Evolutionary conservation across 441 rosid species (phyloP).

Genomic region (Pelargonium australe): DNA sequence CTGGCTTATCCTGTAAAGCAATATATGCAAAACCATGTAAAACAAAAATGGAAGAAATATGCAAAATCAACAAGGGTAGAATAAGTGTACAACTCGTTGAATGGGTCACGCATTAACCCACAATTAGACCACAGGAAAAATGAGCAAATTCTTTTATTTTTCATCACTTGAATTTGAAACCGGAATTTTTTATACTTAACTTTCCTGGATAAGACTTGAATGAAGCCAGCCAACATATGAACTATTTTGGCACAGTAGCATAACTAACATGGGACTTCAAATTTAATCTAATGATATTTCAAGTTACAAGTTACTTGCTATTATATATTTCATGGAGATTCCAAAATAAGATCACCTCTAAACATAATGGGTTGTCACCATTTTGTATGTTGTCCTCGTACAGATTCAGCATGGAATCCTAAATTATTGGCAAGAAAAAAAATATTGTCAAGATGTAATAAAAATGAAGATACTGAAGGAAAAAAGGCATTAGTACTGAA

Average conservation of each 20-base stretch:
- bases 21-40: neutral
- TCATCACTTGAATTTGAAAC: neutral
- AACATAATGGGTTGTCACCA: conserved; percentile 35
- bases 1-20: conserved; percentile 48
- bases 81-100: no score
- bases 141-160: neutral
- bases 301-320: conserved; percentile 1
- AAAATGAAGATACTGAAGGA: neutral
- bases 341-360: conserved; percentile 39
- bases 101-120: neutral
- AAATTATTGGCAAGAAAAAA: conserved; percentile 24
- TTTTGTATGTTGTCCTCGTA: conserved; percentile 30
- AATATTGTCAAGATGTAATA: neutral
- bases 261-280: neutral
- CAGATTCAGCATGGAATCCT: conserved; percentile 34
- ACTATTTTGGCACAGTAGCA: no score
- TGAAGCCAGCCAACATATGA: no score
- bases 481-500: neutral
- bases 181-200: neutral
- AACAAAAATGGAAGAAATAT: neutral
- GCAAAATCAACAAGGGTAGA: no score
- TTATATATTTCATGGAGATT: conserved; percentile 8
- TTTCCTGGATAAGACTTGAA: no score
- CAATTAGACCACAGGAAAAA: neutral
- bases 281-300: neutral